Base-by-base conservation (phyloP, 2,329 filamentous ascomycete genomes). In the Pestalotiopsis sp. region DNA sequence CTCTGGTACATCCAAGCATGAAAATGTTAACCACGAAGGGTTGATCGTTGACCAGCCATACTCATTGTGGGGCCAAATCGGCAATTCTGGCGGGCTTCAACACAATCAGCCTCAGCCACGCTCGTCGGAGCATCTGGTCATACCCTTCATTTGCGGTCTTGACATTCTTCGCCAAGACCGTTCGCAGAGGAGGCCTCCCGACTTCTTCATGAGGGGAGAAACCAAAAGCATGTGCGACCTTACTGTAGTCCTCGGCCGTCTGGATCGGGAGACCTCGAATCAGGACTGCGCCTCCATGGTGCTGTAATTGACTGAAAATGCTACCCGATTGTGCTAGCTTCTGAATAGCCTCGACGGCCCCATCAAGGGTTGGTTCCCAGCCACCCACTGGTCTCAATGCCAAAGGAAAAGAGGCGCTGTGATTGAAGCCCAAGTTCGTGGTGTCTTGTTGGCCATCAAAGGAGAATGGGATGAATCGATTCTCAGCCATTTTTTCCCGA, bases 61-160 rank as follows among this genome's bases (percentile, higher is more conserved):
- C 67, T 80, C 78, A 39, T 77, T 79, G 24, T 79, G 79, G 4
- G 78, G 78, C 78, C 77, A 81, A 26, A 80, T 80, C 0, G 79
- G 79, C n/a, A 81, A 69, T 20, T 79, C 76, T 7, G 78, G 76
- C 3, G 78, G 78, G 2, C 69, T 60, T 70, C 70, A 14, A 63
- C 62, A 14, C 0, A 14, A 10, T 39, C 22, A 64, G n/a, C 13
- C 7, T 3, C 11, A 30, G 6, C 14, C 11, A n/a, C 9, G 26
- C 14, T 58, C 7, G 10, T 62, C 10, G 17, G 10, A 38, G 26
- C 17, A 40, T n/a, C 4, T 24, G 2, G 3, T 17, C 69, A 68
- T 68, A 75, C 72, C 79, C 78, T 66, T 80, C 78, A 44, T 79
- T 80, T 0, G 78, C 78, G 0, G 78, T 80, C 67, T 79, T 78